Percentiles rank a stretch among this genome's conserved stretches.
These are phyloP conservation scores for Trichosporon sp. DNA, from an alignment of 1,284 basidiomycete species.

Conservation along the genomic window DNA sequence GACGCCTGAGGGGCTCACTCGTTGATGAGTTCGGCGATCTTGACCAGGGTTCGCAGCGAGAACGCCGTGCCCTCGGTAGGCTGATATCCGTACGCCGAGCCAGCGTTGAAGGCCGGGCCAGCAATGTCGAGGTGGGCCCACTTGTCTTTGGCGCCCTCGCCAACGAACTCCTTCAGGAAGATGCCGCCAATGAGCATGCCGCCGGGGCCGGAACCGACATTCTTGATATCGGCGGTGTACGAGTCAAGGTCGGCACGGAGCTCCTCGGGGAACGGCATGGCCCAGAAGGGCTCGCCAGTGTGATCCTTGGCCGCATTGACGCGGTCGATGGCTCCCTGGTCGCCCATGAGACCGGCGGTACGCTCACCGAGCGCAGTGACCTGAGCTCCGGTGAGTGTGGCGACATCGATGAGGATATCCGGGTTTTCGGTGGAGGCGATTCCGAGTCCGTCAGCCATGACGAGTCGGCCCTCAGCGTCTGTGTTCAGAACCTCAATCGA, in stretches of 20 bases:
- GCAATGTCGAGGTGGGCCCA: conserved; percentile 25
- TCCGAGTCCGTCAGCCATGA: conserved; percentile 28
- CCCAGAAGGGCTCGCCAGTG: conserved; percentile 17
- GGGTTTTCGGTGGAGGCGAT: conserved; percentile 21
- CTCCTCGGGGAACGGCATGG: conserved; percentile 23
- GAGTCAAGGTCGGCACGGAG: conserved; percentile 13
- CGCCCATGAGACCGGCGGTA: conserved; percentile 21
- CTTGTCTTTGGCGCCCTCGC: conserved; percentile 16
- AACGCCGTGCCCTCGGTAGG: conserved; percentile 24
- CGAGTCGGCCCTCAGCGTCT: conserved; percentile 29
- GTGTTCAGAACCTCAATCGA: conserved; percentile 28
- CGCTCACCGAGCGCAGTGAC: conserved; percentile 18
- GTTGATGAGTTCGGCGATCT: conserved; percentile 19
- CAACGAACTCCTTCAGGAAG: conserved; percentile 22
- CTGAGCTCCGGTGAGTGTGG: conserved; percentile 12
- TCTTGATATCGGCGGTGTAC: conserved; percentile 13
- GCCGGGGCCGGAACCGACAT: conserved; percentile 14
- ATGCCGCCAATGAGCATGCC: conserved; percentile 21
- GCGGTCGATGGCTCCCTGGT: conserved; percentile 5
- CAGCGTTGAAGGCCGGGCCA: conserved; percentile 19
- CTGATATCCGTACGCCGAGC: conserved; percentile 8
- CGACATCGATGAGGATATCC: conserved; percentile 21
- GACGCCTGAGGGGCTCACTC: not conserved
- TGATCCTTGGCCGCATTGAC: not conserved
- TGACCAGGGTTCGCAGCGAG: conserved; percentile 21